Evolutionary conservation across 1,139 yeast genomes (phyloP).

Genomic region (Blastobotrys serpentis): DNA sequence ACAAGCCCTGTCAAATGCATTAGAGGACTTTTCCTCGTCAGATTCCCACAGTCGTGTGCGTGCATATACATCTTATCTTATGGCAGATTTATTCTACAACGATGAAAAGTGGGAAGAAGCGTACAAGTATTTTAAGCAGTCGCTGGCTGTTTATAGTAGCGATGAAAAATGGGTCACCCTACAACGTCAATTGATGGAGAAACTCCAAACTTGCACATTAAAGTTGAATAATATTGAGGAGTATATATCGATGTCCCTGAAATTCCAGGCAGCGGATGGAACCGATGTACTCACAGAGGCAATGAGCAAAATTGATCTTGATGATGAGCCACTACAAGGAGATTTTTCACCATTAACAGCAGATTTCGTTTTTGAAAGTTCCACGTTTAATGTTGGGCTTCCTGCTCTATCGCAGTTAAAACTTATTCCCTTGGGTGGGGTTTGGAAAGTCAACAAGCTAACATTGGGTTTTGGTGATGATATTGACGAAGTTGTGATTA

Average conservation of each 20-base stretch:
- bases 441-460: slow-evolving; percentile 16
- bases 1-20: slow-evolving; percentile 28
- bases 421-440: slow-evolving; percentile 19
- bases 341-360: slow-evolving; percentile 21
- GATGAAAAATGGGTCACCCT: slow-evolving; percentile 31
- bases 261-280: slow-evolving; percentile 16
- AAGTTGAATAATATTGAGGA: slow-evolving; percentile 18
- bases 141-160: slow-evolving; percentile 28
- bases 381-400: slow-evolving; percentile 29
- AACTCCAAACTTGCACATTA: slow-evolving; percentile 24
- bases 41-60: slow-evolving; percentile 34
- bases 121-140: slow-evolving; percentile 27
- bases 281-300: slow-evolving; percentile 16
- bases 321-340: slow-evolving; percentile 11
- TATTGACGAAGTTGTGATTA: slow-evolving; percentile 20
- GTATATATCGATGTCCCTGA: slow-evolving; percentile 25
- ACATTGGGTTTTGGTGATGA: slow-evolving; percentile 15
- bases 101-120: slow-evolving; percentile 44
- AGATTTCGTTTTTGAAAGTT: slow-evolving; percentile 26
- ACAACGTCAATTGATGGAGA: slow-evolving; percentile 23
- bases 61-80: slow-evolving; percentile 47
- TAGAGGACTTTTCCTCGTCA: slow-evolving; percentile 25
- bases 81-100: slow-evolving; percentile 49
- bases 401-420: slow-evolving; percentile 27
- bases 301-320: slow-evolving; percentile 9